Evolutionary conservation across 345 rosid species (phyloP).

Genomic region (Salix udensis): DNA sequence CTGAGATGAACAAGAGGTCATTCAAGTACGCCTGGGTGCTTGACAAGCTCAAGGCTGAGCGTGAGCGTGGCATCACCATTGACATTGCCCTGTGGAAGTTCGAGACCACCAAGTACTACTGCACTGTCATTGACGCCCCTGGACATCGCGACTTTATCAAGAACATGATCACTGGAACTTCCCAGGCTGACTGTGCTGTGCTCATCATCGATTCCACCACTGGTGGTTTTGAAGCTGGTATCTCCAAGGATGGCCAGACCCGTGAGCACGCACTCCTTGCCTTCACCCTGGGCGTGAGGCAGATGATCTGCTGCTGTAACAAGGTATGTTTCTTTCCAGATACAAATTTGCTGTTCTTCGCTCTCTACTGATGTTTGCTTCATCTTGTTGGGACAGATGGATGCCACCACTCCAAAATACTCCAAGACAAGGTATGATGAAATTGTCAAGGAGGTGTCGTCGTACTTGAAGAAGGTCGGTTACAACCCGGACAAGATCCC

Average conservation of each 20-base stretch:
- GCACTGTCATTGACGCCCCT: slow-evolving; percentile 81
- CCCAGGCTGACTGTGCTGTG: slow-evolving; percentile 82
- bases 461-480: slow-evolving; percentile 18
- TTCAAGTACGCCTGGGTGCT: slow-evolving; percentile 88
- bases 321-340: slow-evolving; percentile 32
- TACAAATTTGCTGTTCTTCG: too few species aligned
- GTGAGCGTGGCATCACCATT: slow-evolving; percentile 83
- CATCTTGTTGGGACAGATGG: neutral
- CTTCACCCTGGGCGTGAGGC: slow-evolving; percentile 68
- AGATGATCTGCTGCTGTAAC: slow-evolving; percentile 76
- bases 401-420: slow-evolving; percentile 19
- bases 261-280: slow-evolving; percentile 65
- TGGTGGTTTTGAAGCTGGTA: slow-evolving; percentile 84
- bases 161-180: slow-evolving; percentile 83
- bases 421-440: slow-evolving; percentile 19
- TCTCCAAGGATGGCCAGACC: slow-evolving; percentile 77
- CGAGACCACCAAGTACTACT: slow-evolving; percentile 77
- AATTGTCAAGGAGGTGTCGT: slow-evolving; percentile 19
- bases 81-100: slow-evolving; percentile 85
- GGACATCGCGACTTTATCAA: slow-evolving; percentile 81
- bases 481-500: slow-evolving; percentile 20
- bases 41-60: slow-evolving; percentile 83
- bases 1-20: slow-evolving; percentile 89
- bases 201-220: slow-evolving; percentile 79
- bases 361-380: too few species aligned